These are phyloP conservation scores for Sporothrix brasiliensis DNA, from an alignment of 2,329 filamentous ascomycete genomes.

Conservation along the genomic window DNA sequence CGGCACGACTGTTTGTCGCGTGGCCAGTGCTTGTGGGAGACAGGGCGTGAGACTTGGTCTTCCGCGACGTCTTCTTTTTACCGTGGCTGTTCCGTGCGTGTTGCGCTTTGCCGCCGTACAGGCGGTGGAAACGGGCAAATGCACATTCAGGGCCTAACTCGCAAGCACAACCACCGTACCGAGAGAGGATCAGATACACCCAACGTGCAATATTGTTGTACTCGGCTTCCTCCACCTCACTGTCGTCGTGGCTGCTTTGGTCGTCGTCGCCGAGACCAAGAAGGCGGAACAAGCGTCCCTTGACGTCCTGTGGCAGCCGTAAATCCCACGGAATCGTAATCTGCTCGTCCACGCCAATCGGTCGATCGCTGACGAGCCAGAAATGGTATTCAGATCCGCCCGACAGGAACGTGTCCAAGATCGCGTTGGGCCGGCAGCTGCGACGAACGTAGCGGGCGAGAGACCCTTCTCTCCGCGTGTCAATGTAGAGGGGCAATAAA, in stretches of 20 bases:
- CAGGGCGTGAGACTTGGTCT: slow-evolving; percentile 57
- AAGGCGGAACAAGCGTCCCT: slow-evolving; percentile 58
- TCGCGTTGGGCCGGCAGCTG: slow-evolving; percentile 89
- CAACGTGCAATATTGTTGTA: slow-evolving; percentile 64
- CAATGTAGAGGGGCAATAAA: slow-evolving; percentile 85
- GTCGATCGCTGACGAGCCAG: slow-evolving; percentile 82
- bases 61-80: slow-evolving; percentile 57
- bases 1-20: slow-evolving; percentile 64
- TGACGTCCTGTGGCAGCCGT: slow-evolving; percentile 59
- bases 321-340: slow-evolving; percentile 71
- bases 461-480: slow-evolving; percentile 85
- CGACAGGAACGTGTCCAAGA: slow-evolving; percentile 81
- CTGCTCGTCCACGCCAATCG: slow-evolving; percentile 67
- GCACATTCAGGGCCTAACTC: slow-evolving; percentile 64
- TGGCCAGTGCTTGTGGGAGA: slow-evolving; percentile 66
- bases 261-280: slow-evolving; percentile 67
- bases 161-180: slow-evolving; percentile 80
- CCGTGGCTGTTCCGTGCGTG: slow-evolving; percentile 15
- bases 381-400: slow-evolving; percentile 82
- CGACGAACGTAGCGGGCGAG: slow-evolving; percentile 84
- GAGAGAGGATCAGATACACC: slow-evolving; percentile 70
- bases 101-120: slow-evolving; percentile 55
- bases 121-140: slow-evolving; percentile 65
- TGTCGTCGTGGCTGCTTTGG: slow-evolving; percentile 51
- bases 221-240: slow-evolving; percentile 61